These are phyloP conservation scores for Pleurotus citrinopileatus DNA, from an alignment of 768 basidiomycete species.

Conservation along the genomic window DNA sequence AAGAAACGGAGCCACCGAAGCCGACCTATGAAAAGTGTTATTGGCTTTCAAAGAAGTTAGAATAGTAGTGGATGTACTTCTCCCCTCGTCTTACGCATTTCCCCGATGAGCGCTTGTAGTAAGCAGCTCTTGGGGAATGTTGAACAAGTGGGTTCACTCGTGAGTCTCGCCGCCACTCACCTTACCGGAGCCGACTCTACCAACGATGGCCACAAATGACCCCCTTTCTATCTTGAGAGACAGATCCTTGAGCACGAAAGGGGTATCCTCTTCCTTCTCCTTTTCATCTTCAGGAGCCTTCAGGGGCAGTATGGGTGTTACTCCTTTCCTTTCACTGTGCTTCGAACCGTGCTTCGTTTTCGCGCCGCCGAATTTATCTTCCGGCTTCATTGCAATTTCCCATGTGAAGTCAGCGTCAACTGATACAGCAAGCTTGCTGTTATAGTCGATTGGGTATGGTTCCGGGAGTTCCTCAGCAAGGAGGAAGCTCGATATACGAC, in stretches of 20 bases:
- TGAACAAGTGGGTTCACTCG: too few relatives aligned
- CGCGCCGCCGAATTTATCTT: slow-evolving; percentile 8
- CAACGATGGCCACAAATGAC: slow-evolving; percentile 70
- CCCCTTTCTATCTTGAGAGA: slow-evolving; percentile 48
- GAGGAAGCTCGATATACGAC: slow-evolving; percentile 46
- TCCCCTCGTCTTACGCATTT: slow-evolving; percentile 63
- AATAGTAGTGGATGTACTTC: slow-evolving; percentile 31
- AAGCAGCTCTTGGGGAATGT: slow-evolving; percentile 43
- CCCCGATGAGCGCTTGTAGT: slow-evolving; percentile 56
- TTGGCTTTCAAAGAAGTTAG: background rate
- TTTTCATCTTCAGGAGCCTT: slow-evolving; percentile 10
- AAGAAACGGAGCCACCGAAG: slow-evolving; percentile 54
- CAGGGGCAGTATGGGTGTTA: slow-evolving; percentile 8
- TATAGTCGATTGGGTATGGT: slow-evolving; percentile 40
- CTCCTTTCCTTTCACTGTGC: slow-evolving; percentile 17
- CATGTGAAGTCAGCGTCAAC: slow-evolving; percentile 52
- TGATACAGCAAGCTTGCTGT: slow-evolving; percentile 36
- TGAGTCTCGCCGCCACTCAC: too few relatives aligned
- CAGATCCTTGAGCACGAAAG: slow-evolving; percentile 48
- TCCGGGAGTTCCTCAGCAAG: slow-evolving; percentile 53
- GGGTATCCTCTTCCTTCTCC: slow-evolving; percentile 34
- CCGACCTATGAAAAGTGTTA: slow-evolving; percentile 29
- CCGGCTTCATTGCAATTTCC: slow-evolving; percentile 33
- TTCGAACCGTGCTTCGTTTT: too few relatives aligned
- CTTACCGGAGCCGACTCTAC: slow-evolving; percentile 74